Conservation (phyloP, 257 asterid species). For the Echites panduratus region DNA sequence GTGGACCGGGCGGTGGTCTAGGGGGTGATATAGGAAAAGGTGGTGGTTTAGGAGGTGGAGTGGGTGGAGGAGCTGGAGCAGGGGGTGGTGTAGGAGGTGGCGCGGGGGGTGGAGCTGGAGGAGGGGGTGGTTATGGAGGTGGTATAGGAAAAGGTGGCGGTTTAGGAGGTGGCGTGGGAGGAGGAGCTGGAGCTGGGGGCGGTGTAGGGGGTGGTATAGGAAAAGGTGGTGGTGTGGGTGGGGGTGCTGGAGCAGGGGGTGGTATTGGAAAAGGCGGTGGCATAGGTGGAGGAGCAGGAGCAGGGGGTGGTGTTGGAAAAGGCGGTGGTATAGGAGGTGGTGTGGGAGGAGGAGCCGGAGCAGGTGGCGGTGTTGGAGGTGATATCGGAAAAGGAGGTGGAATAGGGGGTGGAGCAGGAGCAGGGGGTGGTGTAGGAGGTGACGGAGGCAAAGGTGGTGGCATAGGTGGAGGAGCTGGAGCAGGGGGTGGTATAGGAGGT, state of each 20-base stretch:
- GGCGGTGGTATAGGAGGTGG: conserved; percentile 13
- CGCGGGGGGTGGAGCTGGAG: conserved; percentile 6
- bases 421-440: neutral
- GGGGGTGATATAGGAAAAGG: conserved; percentile 15
- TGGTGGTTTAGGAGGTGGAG: conserved; percentile 16
- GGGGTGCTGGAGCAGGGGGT: conserved; percentile 14
- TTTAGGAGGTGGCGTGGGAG: conserved; percentile 6
- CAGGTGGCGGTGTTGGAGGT: conserved; percentile 1
- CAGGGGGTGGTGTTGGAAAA: conserved; percentile 8
- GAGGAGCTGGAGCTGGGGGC: conserved; percentile 9
- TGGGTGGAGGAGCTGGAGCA: conserved; percentile 20
- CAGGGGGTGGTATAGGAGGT: conserved; percentile 7
- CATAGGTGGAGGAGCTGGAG: conserved; percentile 10
- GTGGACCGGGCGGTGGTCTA: conserved; percentile 14
- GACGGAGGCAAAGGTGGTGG: conserved; percentile 4
- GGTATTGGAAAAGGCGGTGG: conserved; percentile 17
- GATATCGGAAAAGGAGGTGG: conserved; percentile 8
- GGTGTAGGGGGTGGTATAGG: conserved; percentile 14
- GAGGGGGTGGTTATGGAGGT: conserved; percentile 1
- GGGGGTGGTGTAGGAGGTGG: conserved; percentile 23
- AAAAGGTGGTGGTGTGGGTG: conserved; percentile 19
- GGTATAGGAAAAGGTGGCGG: conserved; percentile 19
- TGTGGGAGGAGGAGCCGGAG: conserved; percentile 3
- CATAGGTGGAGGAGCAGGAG: conserved; percentile 9
- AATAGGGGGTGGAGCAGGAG: conserved; percentile 1